A percentile compares a stretch with the other conserved stretches of the same genome.
Conservation (phyloP, 1,284 basidiomycete genomes). For the Ceratobasidium sp. region DNA sequence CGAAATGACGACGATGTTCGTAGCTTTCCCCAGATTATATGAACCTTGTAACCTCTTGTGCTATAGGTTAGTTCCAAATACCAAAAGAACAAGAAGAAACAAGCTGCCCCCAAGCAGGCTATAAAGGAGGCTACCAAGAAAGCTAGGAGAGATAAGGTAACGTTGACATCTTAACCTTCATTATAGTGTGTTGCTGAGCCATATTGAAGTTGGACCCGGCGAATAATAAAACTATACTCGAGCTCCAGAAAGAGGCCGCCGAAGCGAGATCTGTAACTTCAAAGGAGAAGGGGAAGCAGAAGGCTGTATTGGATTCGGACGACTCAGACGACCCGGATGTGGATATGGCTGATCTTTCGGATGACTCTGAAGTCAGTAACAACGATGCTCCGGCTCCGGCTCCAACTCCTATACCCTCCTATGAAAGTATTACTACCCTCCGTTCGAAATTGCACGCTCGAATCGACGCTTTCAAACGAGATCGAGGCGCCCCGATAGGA, state of each 20-base stretch:
- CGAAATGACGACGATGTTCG: conserved; percentile 73
- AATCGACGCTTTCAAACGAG: conserved; percentile 73
- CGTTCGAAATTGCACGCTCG: conserved; percentile 82
- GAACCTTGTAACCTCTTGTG: conserved; percentile 49
- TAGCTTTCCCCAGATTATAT: conserved; percentile 49
- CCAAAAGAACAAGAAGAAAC: conserved; percentile 90
- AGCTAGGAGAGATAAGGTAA: conserved; percentile 85
- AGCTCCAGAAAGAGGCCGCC: conserved; percentile 73
- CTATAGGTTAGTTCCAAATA: conserved; percentile 73
- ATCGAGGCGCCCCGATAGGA: conserved; percentile 62
- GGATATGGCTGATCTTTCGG: conserved; percentile 52
- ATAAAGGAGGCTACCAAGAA: conserved; percentile 89
- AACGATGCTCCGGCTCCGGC: conserved; percentile 35
- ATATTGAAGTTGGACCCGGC: conserved; percentile 83
- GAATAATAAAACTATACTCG: conserved; percentile 84
- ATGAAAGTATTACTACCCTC: conserved; percentile 77
- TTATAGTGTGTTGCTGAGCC: conserved; percentile 3
- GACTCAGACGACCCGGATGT: conserved; percentile 57
- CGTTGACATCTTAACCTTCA: conserved; percentile 48
- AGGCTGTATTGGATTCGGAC: conserved; percentile 55
- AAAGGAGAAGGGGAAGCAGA: conserved; percentile 62
- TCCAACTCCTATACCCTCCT: conserved; percentile 76
- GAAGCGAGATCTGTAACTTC: conserved; percentile 54
- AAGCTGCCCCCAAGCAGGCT: conserved; percentile 83
- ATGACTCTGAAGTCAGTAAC: conserved; percentile 52